A percentile compares a stretch with the other conserved stretches of the same genome.
phyloP scores from a whole-genome alignment of 2,329 filamentous ascomycete species.

The Claviceps lovelessii region DNA sequence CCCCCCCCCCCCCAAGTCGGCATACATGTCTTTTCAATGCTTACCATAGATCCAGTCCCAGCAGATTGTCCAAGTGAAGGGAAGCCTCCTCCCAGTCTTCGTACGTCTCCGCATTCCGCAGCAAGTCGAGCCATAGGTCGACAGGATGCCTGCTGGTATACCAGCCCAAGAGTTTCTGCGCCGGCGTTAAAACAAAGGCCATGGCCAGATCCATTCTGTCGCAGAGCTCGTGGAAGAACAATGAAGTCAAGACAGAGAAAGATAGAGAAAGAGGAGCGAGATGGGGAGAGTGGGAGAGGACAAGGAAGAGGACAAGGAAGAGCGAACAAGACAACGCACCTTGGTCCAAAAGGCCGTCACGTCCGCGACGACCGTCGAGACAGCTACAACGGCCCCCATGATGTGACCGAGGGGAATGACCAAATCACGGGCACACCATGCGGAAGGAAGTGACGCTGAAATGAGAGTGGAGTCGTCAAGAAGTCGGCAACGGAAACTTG shows the following conservation, averaged over 20 bases:
- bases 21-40: constrained; percentile 4
- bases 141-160: constrained; percentile 49
- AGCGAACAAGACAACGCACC: constrained; percentile 23
- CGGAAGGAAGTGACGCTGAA: background rate
- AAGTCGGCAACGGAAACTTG: background rate
- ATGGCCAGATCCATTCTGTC: constrained; percentile 7
- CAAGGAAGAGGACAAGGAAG: background rate
- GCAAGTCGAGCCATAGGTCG: constrained; percentile 49
- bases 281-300: background rate
- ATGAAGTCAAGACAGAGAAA: background rate
- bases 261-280: background rate
- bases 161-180: constrained; percentile 54
- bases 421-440: constrained; percentile 11
- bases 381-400: constrained; percentile 30
- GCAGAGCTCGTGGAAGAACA: constrained; percentile 2
- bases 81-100: constrained; percentile 84
- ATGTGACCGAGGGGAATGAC: constrained; percentile 20
- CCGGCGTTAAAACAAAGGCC: constrained; percentile 11
- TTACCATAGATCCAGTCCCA: constrained; percentile 71
- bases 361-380: constrained; percentile 46
- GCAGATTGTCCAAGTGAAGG: constrained; percentile 63
- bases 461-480: background rate
- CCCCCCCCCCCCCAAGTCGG: too few relatives aligned
- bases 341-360: constrained; percentile 48
- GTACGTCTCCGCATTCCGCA: constrained; percentile 54